Conservation (phyloP, 2,329 filamentous ascomycete species). For the Colletotrichum spinosum region DNA sequence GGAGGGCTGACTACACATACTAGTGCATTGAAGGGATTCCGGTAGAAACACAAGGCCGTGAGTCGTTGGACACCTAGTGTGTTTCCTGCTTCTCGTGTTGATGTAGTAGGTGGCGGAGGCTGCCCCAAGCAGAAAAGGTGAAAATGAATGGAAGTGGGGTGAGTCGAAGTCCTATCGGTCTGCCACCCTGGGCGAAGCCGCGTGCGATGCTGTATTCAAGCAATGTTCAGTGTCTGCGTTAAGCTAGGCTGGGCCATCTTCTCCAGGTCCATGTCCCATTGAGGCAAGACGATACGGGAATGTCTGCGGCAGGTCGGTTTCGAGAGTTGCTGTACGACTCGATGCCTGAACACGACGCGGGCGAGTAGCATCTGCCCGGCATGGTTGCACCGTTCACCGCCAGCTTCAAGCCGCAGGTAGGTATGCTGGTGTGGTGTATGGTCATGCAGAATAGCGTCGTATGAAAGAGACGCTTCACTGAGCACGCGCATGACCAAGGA, state of each 20-base stretch:
- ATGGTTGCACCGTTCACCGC: too few relatives aligned
- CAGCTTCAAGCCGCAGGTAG: constrained; percentile 9
- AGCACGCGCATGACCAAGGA: constrained; percentile 33
- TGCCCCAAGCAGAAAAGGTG: constrained; percentile 16
- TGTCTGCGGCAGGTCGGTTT: too few relatives aligned
- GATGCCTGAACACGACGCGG: too few relatives aligned
- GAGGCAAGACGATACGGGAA: too few relatives aligned
- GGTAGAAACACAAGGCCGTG: constrained; percentile 15
- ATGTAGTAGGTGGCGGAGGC: constrained; percentile 5
- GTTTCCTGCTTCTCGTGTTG: constrained; percentile 30
- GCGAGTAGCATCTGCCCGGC: too few relatives aligned
- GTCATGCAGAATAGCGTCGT: too few relatives aligned
- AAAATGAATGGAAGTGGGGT: background rate
- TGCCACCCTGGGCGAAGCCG: too few relatives aligned
- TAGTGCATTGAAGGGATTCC: constrained; percentile 18
- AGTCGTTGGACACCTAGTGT: constrained; percentile 26
- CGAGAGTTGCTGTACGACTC: too few relatives aligned
- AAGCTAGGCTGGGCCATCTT: too few relatives aligned
- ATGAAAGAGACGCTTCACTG: constrained; percentile 23
- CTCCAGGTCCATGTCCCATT: too few relatives aligned
- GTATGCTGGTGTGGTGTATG: background rate
- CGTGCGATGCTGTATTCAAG: too few relatives aligned
- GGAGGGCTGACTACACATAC: constrained; percentile 6
- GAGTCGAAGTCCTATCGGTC: background rate
- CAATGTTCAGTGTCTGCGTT: too few relatives aligned